phyloP scores from a whole-genome alignment of 2,329 filamentous ascomycete species.

The Sclerotinia subarctica region DNA sequence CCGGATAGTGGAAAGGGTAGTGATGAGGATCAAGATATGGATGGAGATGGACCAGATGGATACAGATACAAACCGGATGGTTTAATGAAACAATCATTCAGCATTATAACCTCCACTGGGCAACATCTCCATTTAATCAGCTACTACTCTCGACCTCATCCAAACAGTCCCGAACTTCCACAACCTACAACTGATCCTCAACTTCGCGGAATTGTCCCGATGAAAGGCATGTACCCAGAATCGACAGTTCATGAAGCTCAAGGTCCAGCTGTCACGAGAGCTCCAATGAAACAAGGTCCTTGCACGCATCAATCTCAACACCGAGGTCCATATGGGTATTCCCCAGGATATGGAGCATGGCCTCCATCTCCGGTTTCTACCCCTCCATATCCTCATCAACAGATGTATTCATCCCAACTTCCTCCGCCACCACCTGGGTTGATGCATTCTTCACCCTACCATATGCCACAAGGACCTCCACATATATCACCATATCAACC shows the following conservation, averaged over 20 bases:
- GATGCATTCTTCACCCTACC: constrained; percentile 35
- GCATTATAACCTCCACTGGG: constrained; percentile 86
- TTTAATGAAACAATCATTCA: constrained; percentile 99
- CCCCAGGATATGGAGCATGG: constrained; percentile 47
- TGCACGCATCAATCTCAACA: constrained; percentile 41
- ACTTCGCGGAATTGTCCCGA: constrained; percentile 77
- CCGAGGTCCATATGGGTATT: constrained; percentile 39
- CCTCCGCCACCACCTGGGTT: constrained; percentile 38
- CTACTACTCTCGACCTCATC: constrained; percentile 83
- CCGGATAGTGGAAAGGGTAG: constrained; percentile 78
- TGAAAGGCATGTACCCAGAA: constrained; percentile 96
- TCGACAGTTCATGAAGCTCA: constrained; percentile 86
- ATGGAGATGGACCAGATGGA: constrained; percentile 74
- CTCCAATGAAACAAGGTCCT: constrained; percentile 58
- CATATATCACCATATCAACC: constrained; percentile 37
- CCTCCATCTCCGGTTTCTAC: constrained; percentile 55
- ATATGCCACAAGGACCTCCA: constrained; percentile 34
- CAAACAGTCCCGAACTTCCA: constrained; percentile 67
- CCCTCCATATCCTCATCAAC: constrained; percentile 45
- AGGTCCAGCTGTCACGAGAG: constrained; percentile 75
- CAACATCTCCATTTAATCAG: constrained; percentile 97
- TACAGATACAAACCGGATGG: constrained; percentile 96
- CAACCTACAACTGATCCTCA: constrained; percentile 79
- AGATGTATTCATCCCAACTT: constrained; percentile 41
- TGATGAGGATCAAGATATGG: constrained; percentile 74